Conservation (phyloP, 1,284 basidiomycete genomes). For the Trametes pubescens region DNA sequence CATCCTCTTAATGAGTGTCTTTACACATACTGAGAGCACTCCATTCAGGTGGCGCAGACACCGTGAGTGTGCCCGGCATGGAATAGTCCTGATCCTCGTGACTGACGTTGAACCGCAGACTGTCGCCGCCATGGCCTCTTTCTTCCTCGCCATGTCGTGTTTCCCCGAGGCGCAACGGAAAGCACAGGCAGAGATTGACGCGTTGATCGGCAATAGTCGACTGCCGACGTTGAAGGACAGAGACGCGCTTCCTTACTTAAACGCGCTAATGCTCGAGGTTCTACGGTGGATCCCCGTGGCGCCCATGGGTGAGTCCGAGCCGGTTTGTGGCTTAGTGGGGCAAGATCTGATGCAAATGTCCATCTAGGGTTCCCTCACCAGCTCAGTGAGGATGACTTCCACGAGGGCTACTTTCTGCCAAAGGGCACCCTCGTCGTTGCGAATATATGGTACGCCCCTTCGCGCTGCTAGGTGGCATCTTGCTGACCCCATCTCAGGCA, state of each 20-base stretch:
- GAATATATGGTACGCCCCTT: conserved; percentile 34
- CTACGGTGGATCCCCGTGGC: conserved; percentile 41
- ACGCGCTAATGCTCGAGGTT: conserved; percentile 41
- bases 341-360: neutral
- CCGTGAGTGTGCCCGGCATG: conserved; percentile 25
- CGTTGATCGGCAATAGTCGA: conserved; percentile 38
- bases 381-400: conserved; percentile 39
- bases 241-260: conserved; percentile 40
- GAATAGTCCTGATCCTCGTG: too few relatives aligned
- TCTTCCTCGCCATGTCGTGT: conserved; percentile 42
- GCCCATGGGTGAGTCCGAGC: conserved; percentile 34
- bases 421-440: conserved; percentile 40
- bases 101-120: conserved; percentile 32
- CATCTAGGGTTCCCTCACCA: conserved; percentile 38
- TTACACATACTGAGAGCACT: neutral
- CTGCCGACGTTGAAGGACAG: conserved; percentile 40
- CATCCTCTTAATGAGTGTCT: conserved; percentile 7
- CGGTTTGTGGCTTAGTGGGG: neutral
- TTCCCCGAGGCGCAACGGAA: conserved; percentile 42
- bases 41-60: conserved; percentile 38
- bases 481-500: conserved; percentile 30
- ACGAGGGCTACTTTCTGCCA: conserved; percentile 41
- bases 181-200: conserved; percentile 43
- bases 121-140: conserved; percentile 37
- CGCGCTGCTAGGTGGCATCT: neutral